Evolutionary conservation across 2,329 filamentous ascomycete species (phyloP).

Genomic region (Ceratocystis smalleyi): DNA sequence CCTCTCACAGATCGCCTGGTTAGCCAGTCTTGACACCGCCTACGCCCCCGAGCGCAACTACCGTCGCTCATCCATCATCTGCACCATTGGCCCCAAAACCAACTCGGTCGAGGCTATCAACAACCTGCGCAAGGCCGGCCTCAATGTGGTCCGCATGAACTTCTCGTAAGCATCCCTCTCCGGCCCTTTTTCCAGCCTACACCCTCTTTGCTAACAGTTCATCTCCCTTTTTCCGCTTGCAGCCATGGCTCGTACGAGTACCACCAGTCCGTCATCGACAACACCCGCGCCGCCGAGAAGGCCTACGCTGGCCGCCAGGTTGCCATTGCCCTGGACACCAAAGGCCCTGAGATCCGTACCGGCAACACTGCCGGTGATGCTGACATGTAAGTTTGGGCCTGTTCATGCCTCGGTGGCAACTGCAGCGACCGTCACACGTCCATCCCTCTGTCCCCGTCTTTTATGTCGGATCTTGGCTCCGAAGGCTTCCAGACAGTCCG

Average conservation of each 20-base stretch:
- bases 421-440: not conserved
- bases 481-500: not conserved
- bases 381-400: slow-evolving; percentile 39
- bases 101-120: slow-evolving; percentile 98
- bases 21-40: slow-evolving; percentile 67
- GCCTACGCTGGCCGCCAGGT: slow-evolving; percentile 66
- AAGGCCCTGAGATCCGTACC: slow-evolving; percentile 47
- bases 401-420: not conserved
- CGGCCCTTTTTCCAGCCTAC: not conserved
- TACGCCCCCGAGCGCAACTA: slow-evolving; percentile 77
- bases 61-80: slow-evolving; percentile 94
- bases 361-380: slow-evolving; percentile 65
- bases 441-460: not conserved
- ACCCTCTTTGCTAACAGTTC: not conserved
- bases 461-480: not conserved
- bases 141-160: slow-evolving; percentile 99
- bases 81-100: slow-evolving; percentile 98
- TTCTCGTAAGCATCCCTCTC: slow-evolving; percentile 33
- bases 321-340: slow-evolving; percentile 79
- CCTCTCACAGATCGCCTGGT: slow-evolving; percentile 40
- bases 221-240: not conserved
- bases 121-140: slow-evolving; percentile 70
- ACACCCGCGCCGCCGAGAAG: slow-evolving; percentile 75
- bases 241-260: slow-evolving; percentile 65
- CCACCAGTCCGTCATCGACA: slow-evolving; percentile 95